A percentile compares a stretch with the other conserved stretches of the same genome.
Conservation (phyloP, 2,329 filamentous ascomycete species). For the Davidsoniella neocaledoniae region DNA sequence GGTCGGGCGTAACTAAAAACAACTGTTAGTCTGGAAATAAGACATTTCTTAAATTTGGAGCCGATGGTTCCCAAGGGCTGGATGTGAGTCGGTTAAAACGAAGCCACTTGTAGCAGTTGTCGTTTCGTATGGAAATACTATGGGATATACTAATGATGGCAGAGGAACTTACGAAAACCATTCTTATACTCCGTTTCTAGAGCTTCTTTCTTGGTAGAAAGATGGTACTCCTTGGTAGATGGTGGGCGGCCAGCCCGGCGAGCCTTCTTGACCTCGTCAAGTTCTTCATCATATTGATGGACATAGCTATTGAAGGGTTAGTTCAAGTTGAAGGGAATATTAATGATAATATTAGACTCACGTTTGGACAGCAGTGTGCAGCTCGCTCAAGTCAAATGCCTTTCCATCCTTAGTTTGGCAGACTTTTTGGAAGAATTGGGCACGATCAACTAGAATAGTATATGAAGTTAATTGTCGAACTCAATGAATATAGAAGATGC, state of each 20-base stretch:
- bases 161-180: constrained; percentile 52
- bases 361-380: constrained; percentile 46
- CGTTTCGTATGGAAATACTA: not conserved
- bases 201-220: constrained; percentile 51
- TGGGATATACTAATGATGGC: not conserved
- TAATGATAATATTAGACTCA: constrained; percentile 22
- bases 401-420: constrained; percentile 21
- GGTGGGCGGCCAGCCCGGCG: constrained; percentile 67
- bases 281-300: constrained; percentile 54
- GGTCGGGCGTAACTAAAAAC: constrained; percentile 53
- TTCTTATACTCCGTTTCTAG: constrained; percentile 67
- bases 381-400: constrained; percentile 35
- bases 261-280: constrained; percentile 45
- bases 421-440: constrained; percentile 51
- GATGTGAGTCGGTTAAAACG: not conserved
- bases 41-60: not conserved
- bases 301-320: constrained; percentile 34
- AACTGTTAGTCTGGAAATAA: not conserved
- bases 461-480: not conserved
- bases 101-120: not conserved
- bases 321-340: constrained; percentile 15
- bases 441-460: constrained; percentile 21
- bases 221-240: constrained; percentile 56
- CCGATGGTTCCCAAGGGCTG: not conserved
- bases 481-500: not conserved